These are phyloP conservation scores for Dillenia turbinata DNA, from an alignment of 164 flowering plant genomes.

Conservation along the genomic window DNA sequence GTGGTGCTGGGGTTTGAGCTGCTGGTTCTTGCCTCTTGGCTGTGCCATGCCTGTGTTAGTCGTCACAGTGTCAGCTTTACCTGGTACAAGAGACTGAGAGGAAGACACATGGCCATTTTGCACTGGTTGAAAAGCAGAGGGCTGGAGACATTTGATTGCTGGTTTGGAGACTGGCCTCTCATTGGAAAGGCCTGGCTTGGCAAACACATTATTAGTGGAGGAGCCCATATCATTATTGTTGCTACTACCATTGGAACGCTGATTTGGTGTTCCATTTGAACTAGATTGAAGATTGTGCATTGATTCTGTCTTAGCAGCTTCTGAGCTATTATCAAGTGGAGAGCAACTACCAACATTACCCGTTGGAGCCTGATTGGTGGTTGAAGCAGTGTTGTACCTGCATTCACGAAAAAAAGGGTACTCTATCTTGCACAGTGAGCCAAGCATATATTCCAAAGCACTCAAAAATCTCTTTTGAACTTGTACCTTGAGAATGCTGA, in stretches of 20 bases:
- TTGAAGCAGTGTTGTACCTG: constrained; percentile 60
- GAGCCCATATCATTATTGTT: constrained; percentile 52
- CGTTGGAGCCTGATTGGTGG: constrained; percentile 44
- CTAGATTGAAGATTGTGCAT: constrained; percentile 27
- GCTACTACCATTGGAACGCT: constrained; percentile 50
- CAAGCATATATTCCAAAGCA: background rate
- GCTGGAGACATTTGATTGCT: constrained; percentile 28
- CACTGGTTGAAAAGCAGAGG: constrained; percentile 38
- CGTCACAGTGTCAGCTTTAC: constrained; percentile 24
- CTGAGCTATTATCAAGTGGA: constrained; percentile 51
- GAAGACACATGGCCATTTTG: too few relatives aligned
- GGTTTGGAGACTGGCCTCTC: constrained; percentile 38
- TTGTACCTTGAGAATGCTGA: constrained; percentile 83
- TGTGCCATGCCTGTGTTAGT: constrained; percentile 18
- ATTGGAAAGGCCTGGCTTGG: constrained; percentile 29
- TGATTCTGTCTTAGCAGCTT: constrained; percentile 37
- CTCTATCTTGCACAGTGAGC: background rate
- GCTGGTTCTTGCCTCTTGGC: constrained; percentile 28
- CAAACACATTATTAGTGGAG: constrained; percentile 30
- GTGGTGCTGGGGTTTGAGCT: constrained; percentile 52
- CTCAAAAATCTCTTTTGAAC: background rate
- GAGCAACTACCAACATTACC: constrained; percentile 65
- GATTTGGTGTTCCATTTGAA: constrained; percentile 36
- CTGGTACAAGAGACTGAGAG: constrained; percentile 25
- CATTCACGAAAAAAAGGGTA: constrained; percentile 6